phyloP scores from a whole-genome alignment of 176 grass and related monocot species.

The Eleusine indica region DNA sequence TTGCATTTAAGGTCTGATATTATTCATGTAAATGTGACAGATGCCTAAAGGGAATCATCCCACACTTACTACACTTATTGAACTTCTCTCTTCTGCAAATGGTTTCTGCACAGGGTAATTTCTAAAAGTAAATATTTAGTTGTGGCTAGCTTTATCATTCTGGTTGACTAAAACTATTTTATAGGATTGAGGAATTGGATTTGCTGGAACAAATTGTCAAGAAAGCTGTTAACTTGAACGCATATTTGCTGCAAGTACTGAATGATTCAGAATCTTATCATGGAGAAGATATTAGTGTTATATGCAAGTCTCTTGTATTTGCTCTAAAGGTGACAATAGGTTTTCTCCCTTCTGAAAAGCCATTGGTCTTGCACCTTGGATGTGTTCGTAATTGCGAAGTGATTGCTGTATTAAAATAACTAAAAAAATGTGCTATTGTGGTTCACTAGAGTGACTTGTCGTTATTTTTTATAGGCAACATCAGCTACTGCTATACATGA shows the following conservation, averaged over 20 bases:
- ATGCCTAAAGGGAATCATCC: constrained; percentile 60
- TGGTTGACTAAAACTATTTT: constrained; percentile 24
- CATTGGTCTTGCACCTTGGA: too few relatives aligned
- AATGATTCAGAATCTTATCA: constrained; percentile 53
- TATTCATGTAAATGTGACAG: constrained; percentile 40
- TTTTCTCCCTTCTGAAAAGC: constrained; percentile 15
- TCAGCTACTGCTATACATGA: constrained; percentile 70
- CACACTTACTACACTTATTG: constrained; percentile 57
- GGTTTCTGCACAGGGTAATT: constrained; percentile 73
- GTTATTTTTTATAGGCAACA: constrained; percentile 59
- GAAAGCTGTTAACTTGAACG: constrained; percentile 57
- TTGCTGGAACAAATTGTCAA: constrained; percentile 76
- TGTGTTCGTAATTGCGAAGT: background rate
- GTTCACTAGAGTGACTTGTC: constrained; percentile 3
- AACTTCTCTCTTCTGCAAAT: constrained; percentile 49
- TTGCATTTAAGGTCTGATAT: constrained; percentile 34
- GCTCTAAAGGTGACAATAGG: constrained; percentile 65
- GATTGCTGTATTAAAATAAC: background rate
- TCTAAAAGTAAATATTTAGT: constrained; percentile 22
- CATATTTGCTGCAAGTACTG: constrained; percentile 71
- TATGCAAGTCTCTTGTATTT: constrained; percentile 65
- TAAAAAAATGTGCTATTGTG: background rate
- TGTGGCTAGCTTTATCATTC: constrained; percentile 19
- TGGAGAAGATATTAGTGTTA: constrained; percentile 67
- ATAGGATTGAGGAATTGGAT: constrained; percentile 79